A percentile compares a stretch with the other conserved stretches of the same genome.
Evolutionary conservation across 345 rosid species (phyloP).

Genomic region (Eucalyptus leucophloia): DNA sequence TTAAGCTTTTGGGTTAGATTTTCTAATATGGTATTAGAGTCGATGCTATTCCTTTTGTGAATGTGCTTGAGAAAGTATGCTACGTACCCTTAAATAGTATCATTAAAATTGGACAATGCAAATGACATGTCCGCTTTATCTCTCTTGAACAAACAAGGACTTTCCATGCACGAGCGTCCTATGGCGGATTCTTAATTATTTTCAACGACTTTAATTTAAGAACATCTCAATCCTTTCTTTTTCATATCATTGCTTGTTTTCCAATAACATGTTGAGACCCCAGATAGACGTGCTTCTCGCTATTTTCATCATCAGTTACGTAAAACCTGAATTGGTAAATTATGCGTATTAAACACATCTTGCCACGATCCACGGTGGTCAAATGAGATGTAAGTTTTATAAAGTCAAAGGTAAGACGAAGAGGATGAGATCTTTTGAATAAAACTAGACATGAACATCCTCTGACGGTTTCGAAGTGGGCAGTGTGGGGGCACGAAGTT

Average conservation of each 20-base stretch:
- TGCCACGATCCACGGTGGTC: background rate
- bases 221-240: background rate
- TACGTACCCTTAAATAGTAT: background rate
- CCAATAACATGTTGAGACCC: background rate
- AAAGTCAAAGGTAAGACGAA: background rate
- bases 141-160: background rate
- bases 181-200: background rate
- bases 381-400: background rate
- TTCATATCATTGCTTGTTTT: background rate
- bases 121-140: background rate
- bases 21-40: no score
- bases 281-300: background rate
- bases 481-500: no score
- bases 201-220: background rate
- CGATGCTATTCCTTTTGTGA: no score
- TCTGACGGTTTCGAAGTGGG: no score
- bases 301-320: background rate
- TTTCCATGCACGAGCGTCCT: background rate
- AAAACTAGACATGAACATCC: no score
- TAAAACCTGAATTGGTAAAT: background rate
- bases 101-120: background rate
- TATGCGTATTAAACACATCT: background rate
- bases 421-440: no score
- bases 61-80: no score
- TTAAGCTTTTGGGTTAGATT: no score